These are phyloP conservation scores for Mycena floridula DNA, from an alignment of 768 basidiomycete species.

Conservation along the genomic window DNA sequence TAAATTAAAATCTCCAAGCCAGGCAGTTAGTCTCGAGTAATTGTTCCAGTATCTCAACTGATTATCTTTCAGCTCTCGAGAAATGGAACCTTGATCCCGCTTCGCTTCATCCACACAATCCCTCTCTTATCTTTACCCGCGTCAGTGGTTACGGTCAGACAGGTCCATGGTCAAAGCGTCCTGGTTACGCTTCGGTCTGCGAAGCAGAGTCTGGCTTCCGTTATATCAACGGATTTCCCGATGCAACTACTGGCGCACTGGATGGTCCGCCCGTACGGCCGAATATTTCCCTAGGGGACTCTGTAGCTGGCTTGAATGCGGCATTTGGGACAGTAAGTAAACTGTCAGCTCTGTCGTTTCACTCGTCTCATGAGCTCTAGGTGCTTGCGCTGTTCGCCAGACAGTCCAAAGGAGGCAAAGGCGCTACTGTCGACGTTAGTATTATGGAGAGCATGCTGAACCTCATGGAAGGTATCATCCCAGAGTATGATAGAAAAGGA, in stretches of 20 bases:
- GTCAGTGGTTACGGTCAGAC: slow-evolving; percentile 75
- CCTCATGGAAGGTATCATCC: slow-evolving; percentile 72
- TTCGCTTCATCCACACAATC: slow-evolving; percentile 65
- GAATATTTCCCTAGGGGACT: slow-evolving; percentile 69
- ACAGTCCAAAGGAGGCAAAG: slow-evolving; percentile 27
- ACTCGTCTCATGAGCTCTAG: slow-evolving; percentile 19
- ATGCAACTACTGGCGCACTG: slow-evolving; percentile 44
- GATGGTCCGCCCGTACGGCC: slow-evolving; percentile 62
- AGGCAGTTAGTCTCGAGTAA: slow-evolving; percentile 61
- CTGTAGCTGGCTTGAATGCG: slow-evolving; percentile 65
- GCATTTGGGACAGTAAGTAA: slow-evolving; percentile 61
- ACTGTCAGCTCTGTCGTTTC: neutral
- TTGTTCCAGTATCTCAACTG: neutral
- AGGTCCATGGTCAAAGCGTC: slow-evolving; percentile 64
- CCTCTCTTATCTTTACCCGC: slow-evolving; percentile 86
- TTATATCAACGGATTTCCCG: slow-evolving; percentile 63
- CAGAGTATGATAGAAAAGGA: slow-evolving; percentile 67
- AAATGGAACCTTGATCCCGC: slow-evolving; percentile 62
- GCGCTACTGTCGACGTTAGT: slow-evolving; percentile 68
- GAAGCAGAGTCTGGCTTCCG: slow-evolving; percentile 74
- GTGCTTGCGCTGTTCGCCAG: slow-evolving; percentile 55
- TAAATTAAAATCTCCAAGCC: no score
- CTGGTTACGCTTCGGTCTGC: slow-evolving; percentile 70
- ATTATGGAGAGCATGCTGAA: slow-evolving; percentile 76
- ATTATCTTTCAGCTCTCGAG: slow-evolving; percentile 45